A percentile compares a stretch with the other conserved stretches of the same genome.
Conservation (phyloP, 108 stramenopile species). For the Mediolabrus comicus region DNA sequence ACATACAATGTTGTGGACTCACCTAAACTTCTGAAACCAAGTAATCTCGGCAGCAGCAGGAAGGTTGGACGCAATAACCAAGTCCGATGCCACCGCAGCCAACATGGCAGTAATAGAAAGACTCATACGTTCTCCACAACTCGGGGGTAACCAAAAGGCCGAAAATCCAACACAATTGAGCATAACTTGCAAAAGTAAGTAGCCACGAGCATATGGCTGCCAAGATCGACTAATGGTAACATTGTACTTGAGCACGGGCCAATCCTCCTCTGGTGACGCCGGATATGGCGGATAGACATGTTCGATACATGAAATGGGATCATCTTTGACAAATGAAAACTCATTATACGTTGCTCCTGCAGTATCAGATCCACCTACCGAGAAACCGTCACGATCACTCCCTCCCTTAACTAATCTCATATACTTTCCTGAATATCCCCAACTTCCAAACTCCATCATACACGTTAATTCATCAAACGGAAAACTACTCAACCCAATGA, state of each 20-base stretch:
- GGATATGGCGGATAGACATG: slow-evolving; percentile 35
- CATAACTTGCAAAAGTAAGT: slow-evolving; percentile 29
- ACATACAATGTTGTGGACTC: no score
- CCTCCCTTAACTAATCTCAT: slow-evolving; percentile 13
- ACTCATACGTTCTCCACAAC: slow-evolving; percentile 51
- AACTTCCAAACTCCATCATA: slow-evolving; percentile 40
- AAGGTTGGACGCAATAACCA: slow-evolving; percentile 34
- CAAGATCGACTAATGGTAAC: slow-evolving; percentile 29
- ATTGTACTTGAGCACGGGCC: slow-evolving; percentile 47
- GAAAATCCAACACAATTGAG: slow-evolving; percentile 39
- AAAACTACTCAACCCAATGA: slow-evolving; percentile 34
- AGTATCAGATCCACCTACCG: slow-evolving; percentile 30
- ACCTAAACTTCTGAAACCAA: slow-evolving; percentile 48
- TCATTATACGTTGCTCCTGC: slow-evolving; percentile 42
- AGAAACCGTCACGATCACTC: slow-evolving; percentile 11
- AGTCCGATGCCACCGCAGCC: slow-evolving; percentile 44
- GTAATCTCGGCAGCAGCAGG: slow-evolving; percentile 35
- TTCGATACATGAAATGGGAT: background rate
- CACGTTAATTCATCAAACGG: slow-evolving; percentile 43
- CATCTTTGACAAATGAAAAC: slow-evolving; percentile 22
- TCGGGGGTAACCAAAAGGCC: slow-evolving; percentile 46
- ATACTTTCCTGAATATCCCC: slow-evolving; percentile 37
- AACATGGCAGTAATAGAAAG: slow-evolving; percentile 45
- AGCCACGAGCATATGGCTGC: slow-evolving; percentile 49
- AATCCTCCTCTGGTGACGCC: slow-evolving; percentile 32